Percentiles rank a stretch among this genome's conserved stretches.
Conservation (phyloP, 768 basidiomycete genomes). For the Russula sp. region DNA sequence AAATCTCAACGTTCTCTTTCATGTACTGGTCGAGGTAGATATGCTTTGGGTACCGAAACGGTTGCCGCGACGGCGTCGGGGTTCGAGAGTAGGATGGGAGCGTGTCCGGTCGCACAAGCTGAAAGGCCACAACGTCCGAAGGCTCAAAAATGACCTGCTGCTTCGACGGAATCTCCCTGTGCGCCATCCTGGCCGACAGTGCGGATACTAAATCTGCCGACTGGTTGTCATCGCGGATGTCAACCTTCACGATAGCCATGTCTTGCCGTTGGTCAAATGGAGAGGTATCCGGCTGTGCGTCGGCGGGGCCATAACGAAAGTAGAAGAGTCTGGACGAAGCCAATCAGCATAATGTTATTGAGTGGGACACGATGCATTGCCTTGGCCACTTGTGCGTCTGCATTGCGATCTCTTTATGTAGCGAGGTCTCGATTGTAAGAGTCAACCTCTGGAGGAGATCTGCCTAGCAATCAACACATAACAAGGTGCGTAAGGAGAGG, state of each 20-base stretch:
- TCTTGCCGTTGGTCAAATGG: constrained; percentile 29
- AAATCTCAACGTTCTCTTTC: constrained; percentile 45
- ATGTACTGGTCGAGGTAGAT: constrained; percentile 73
- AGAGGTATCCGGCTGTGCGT: constrained; percentile 31
- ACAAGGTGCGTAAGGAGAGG: background rate
- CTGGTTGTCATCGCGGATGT: constrained; percentile 37
- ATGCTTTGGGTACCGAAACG: constrained; percentile 55
- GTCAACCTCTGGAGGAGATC: constrained; percentile 46
- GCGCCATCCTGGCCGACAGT: constrained; percentile 28
- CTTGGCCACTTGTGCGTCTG: constrained; percentile 38
- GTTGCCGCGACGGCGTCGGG: constrained; percentile 21
- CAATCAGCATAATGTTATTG: constrained; percentile 2
- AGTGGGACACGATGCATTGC: constrained; percentile 27
- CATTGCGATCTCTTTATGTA: constrained; percentile 22
- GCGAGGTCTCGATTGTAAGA: constrained; percentile 37
- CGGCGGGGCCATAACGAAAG: constrained; percentile 49
- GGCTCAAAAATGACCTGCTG: constrained; percentile 58
- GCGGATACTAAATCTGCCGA: constrained; percentile 56
- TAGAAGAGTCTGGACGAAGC: constrained; percentile 41
- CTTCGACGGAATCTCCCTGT: constrained; percentile 26
- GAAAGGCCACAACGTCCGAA: constrained; percentile 60
- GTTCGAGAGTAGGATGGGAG: constrained; percentile 24
- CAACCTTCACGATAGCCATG: constrained; percentile 48
- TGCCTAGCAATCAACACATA: constrained; percentile 28
- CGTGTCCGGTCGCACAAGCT: constrained; percentile 34